Evolutionary conservation across 352 stramenopile genomes (phyloP), one percentile per base, ranked within the genome.

Genomic region (Phytophthora foliorum): DNA sequence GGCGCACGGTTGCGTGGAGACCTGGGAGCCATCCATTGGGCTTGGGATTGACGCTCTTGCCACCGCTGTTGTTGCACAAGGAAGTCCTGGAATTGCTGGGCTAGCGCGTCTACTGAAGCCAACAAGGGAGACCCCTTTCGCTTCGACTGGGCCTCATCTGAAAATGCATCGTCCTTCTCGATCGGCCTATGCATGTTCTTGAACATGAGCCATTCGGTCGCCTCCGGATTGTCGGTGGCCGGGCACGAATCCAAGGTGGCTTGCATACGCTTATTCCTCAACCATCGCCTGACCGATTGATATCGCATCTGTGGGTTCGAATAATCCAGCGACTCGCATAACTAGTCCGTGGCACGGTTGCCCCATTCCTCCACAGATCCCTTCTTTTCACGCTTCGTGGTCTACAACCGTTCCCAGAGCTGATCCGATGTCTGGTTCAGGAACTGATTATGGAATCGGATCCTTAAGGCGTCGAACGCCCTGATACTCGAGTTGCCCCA

Each of bases 281-380:
- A 6, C 3, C 41, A 41, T 1, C 29, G 38, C 0, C 25, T 8
- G 17, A 62, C 53, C 8, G 44, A 16, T 19, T 53, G 27, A 13
- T 62, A 62, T 0, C 41, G 39, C 54, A 46, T 62, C 6, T 36
- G 14, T 0, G 38, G 3, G 11, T 53, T 44, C 6, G 42, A 17
- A n/a, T 53, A 62, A 17, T 39, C 42, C 13, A 63, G 42, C 13
- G 55, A 54, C 25, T 63, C 42, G 16, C 55, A 63, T 1, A 63
- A n/a, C n/a, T n/a, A 11, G 11, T 52, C 41, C 0, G 42, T 31
- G 2, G 55, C 44, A 11, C 55, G 42, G 29, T 63, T 42, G 1
- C 31, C 41, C 55, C 55, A 63, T 8, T 63, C 42, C 7, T 63
- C 55, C 9, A 63, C 44, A 0, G 55, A 63, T 29, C 54, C 55